These are phyloP conservation scores for Scheffersomyces cryptocercus DNA, from an alignment of 1,139 yeast genomes.

Conservation along the genomic window DNA sequence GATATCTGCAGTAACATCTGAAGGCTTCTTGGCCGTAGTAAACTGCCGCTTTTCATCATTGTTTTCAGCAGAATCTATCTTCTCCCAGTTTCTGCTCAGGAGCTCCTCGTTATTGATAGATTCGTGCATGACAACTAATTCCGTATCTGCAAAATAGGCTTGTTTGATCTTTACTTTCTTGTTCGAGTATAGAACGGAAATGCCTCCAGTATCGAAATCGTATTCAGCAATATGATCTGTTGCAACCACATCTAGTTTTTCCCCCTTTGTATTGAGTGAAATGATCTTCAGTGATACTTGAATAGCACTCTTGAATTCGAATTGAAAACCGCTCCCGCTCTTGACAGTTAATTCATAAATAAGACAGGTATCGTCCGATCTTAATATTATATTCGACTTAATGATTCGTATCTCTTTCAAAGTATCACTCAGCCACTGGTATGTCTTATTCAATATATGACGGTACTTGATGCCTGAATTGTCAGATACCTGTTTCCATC, in stretches of 20 bases:
- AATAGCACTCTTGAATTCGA: slow-evolving; percentile 1
- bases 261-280: neutral
- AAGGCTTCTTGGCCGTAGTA: neutral
- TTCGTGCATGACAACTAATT: slow-evolving; percentile 2
- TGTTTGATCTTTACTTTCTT: slow-evolving; percentile 4
- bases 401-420: neutral
- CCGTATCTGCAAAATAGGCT: slow-evolving; percentile 6
- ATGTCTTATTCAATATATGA: neutral
- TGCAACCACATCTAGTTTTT: slow-evolving; percentile 4
- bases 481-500: neutral
- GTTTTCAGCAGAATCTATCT: neutral
- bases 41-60: neutral
- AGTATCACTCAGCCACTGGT: neutral
- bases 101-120: slow-evolving; percentile 5
- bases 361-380: slow-evolving; percentile 9
- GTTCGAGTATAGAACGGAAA: slow-evolving; percentile 8
- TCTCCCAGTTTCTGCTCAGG: slow-evolving; percentile 10
- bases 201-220: slow-evolving; percentile 5
- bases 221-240: slow-evolving; percentile 14
- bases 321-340: slow-evolving; percentile 1
- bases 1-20: neutral
- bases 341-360: slow-evolving; percentile 7
- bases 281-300: slow-evolving; percentile 1
- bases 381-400: slow-evolving; percentile 6
- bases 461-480: neutral